Evolutionary conservation across 306 rosid genomes (phyloP).

Genomic region (Begonia masoniana): DNA sequence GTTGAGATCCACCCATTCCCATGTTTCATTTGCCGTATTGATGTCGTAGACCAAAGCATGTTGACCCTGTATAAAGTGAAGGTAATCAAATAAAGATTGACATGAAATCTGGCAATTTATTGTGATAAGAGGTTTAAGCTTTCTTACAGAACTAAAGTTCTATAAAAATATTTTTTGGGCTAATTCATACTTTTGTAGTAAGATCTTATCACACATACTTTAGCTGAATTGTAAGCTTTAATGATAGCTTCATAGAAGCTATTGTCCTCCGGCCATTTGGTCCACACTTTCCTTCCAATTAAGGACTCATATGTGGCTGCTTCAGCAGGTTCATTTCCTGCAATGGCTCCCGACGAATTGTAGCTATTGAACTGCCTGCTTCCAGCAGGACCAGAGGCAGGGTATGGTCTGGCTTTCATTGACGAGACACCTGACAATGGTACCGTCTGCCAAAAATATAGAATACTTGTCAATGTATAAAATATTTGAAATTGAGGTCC

Average conservation of each 20-base stretch:
- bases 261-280: constrained; percentile 47
- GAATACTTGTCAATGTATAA: neutral
- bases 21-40: constrained; percentile 31
- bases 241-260: constrained; percentile 40
- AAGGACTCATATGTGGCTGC: constrained; percentile 20
- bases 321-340: constrained; percentile 9
- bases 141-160: too few relatives aligned
- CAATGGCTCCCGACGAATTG: constrained; percentile 26
- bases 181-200: too few relatives aligned
- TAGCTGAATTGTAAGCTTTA: constrained; percentile 20
- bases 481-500: neutral
- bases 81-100: too few relatives aligned
- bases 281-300: constrained; percentile 44
- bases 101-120: too few relatives aligned
- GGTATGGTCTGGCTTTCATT: constrained; percentile 28
- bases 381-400: constrained; percentile 24
- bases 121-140: too few relatives aligned
- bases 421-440: constrained; percentile 14
- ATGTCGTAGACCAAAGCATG: constrained; percentile 49
- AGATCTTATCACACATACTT: constrained; percentile 10
- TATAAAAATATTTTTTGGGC: too few relatives aligned
- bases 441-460: neutral
- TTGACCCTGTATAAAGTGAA: constrained; percentile 20
- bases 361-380: constrained; percentile 25
- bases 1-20: constrained; percentile 42